These are phyloP conservation scores for Ustilago loliicola DNA, from an alignment of 1,284 basidiomycete species.

Conservation along the genomic window DNA sequence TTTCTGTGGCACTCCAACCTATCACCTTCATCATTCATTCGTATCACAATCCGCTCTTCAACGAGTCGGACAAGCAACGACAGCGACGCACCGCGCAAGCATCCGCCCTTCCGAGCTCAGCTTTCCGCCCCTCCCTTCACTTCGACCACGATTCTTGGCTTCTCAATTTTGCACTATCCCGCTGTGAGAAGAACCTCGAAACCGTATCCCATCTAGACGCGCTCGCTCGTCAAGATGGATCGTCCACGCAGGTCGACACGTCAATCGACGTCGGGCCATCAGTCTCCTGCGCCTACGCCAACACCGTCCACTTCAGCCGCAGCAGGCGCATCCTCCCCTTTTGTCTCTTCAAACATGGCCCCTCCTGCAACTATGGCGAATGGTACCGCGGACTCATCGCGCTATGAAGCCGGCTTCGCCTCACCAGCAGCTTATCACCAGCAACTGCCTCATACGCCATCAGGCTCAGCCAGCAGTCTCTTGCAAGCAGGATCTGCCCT, in stretches of 20 bases:
- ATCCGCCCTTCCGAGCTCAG: too few relatives aligned
- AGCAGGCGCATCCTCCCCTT: neutral
- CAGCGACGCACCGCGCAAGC: too few relatives aligned
- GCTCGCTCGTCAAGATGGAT: constrained; percentile 27
- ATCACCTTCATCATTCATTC: too few relatives aligned
- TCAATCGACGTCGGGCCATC: constrained; percentile 39
- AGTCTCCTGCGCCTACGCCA: constrained; percentile 30
- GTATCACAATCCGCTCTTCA: too few relatives aligned
- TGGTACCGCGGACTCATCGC: constrained; percentile 27
- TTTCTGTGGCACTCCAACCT: too few relatives aligned
- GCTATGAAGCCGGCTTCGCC: constrained; percentile 32
- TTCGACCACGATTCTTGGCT: neutral
- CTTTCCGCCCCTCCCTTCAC: too few relatives aligned
- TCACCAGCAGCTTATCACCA: constrained; percentile 19
- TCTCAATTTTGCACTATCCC: neutral
- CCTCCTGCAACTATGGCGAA: constrained; percentile 36
- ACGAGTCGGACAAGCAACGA: too few relatives aligned
- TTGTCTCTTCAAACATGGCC: constrained; percentile 7
- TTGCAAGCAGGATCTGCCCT: constrained; percentile 24
- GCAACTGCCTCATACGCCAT: constrained; percentile 23
- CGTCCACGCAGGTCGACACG: constrained; percentile 49
- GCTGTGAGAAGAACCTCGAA: neutral
- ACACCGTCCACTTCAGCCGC: constrained; percentile 17
- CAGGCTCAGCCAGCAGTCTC: constrained; percentile 27
- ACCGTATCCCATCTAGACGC: neutral